Conservation (phyloP, 1,284 basidiomycete genomes). For the Testicularia cyperi region DNA sequence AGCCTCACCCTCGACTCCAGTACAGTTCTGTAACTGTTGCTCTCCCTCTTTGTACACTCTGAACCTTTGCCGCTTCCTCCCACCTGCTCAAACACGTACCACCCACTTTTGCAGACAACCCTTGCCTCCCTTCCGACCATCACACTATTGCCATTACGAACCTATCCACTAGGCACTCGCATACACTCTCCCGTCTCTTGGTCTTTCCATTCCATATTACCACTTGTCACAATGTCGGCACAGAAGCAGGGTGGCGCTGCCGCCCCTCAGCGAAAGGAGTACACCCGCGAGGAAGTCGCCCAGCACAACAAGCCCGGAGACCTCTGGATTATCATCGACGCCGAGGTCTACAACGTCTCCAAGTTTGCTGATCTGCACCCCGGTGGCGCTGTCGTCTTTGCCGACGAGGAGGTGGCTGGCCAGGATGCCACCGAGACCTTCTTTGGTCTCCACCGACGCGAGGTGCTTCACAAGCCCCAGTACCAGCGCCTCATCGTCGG, state of each 20-base stretch:
- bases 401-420: conserved; percentile 56
- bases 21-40: too few species aligned
- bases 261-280: conserved; percentile 61
- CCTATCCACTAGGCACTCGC: background rate
- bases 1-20: too few species aligned
- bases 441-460: conserved; percentile 58
- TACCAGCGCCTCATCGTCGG: conserved; percentile 55
- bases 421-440: conserved; percentile 59
- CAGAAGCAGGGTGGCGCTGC: conserved; percentile 37
- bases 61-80: too few species aligned
- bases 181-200: background rate
- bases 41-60: too few species aligned
- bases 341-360: conserved; percentile 58
- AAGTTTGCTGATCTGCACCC: conserved; percentile 58
- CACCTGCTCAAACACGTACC: too few species aligned
- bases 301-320: conserved; percentile 89
- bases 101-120: too few species aligned
- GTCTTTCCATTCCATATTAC: background rate
- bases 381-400: conserved; percentile 56
- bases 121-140: too few species aligned
- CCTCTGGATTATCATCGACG: conserved; percentile 73
- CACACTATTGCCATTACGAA: too few species aligned
- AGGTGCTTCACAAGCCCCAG: conserved; percentile 50
- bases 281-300: conserved; percentile 75
- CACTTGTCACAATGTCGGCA: conserved; percentile 24